Percentiles rank a stretch among this genome's conserved stretches.
Conservation (phyloP, 495 filamentous ascomycete genomes). For the Xylaria nigripes region DNA sequence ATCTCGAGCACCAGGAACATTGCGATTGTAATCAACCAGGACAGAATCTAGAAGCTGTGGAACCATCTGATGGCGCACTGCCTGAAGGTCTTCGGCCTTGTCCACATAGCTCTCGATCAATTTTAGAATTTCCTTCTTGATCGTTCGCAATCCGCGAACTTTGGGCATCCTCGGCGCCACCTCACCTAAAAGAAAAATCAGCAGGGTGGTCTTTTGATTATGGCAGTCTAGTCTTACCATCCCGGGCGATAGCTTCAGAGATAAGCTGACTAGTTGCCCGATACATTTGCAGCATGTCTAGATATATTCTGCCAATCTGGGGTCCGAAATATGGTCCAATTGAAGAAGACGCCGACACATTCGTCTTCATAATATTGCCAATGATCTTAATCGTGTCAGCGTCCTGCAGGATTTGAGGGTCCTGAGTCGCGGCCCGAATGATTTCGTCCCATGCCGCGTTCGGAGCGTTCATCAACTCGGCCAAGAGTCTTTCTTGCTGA, state of each 20-base stretch:
- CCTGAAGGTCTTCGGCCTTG: conserved; percentile 91
- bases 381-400: conserved; percentile 93
- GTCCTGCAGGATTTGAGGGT: conserved; percentile 78
- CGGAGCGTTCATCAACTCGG: conserved; percentile 86
- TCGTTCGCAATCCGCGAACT: conserved; percentile 88
- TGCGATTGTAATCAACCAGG: conserved; percentile 90
- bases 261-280: conserved; percentile 92
- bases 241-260: conserved; percentile 76
- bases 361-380: conserved; percentile 99
- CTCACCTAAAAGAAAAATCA: conserved; percentile 48
- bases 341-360: conserved; percentile 91
- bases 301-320: conserved; percentile 96
- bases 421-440: conserved; percentile 71
- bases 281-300: conserved; percentile 99
- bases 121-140: conserved; percentile 99
- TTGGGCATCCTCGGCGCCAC: conserved; percentile 97
- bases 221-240: conserved; percentile 50
- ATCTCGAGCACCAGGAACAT: conserved; percentile 92
- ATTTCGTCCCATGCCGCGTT: conserved; percentile 94
- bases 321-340: conserved; percentile 97
- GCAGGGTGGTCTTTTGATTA: not conserved
- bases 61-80: conserved; percentile 86
- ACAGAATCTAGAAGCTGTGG: conserved; percentile 95
- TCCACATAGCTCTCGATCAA: conserved; percentile 96
- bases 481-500: conserved; percentile 81